phyloP scores from a whole-genome alignment of 169 alveolate genomes.

The Cryptosporidium sp. region DNA sequence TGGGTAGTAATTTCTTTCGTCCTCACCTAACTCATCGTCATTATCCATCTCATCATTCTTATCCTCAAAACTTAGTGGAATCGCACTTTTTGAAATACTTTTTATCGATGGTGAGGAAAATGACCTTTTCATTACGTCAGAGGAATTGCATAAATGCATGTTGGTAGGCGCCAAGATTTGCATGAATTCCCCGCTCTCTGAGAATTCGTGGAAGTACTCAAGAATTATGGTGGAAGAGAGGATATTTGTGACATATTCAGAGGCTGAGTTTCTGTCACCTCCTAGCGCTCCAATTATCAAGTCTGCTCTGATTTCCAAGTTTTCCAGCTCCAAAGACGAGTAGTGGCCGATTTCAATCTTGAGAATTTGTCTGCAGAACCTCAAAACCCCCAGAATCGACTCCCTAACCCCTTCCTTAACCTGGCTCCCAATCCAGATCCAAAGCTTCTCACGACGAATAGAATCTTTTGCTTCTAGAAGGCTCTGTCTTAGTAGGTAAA shows the following conservation, averaged over 20 bases:
- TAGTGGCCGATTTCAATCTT: constrained; percentile 7
- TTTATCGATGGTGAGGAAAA: constrained; percentile 65
- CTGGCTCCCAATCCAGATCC: constrained; percentile 72
- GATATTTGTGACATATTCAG: constrained; percentile 4
- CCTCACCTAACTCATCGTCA: background rate
- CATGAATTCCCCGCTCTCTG: constrained; percentile 65
- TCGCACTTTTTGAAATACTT: background rate
- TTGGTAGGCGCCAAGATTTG: background rate
- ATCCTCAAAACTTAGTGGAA: background rate
- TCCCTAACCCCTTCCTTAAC: constrained; percentile 3
- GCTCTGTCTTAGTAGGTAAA: constrained; percentile 44
- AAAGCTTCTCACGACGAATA: constrained; percentile 20
- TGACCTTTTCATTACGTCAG: constrained; percentile 21
- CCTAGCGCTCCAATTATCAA: constrained; percentile 37
- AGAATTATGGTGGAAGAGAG: constrained; percentile 23
- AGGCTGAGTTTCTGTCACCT: background rate
- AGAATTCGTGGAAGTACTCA: constrained; percentile 34
- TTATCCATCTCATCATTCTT: background rate
- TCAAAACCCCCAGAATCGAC: constrained; percentile 25
- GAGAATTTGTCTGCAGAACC: constrained; percentile 63
- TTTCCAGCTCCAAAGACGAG: constrained; percentile 45
- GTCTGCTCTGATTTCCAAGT: constrained; percentile 31
- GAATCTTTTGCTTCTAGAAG: background rate
- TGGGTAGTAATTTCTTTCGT: background rate
- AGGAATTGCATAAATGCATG: background rate